Evolutionary conservation across 371 early-diverging fungal species (phyloP), one percentile per base, ranked within the genome.

Genomic region (Syncephalastrum racemosum): DNA sequence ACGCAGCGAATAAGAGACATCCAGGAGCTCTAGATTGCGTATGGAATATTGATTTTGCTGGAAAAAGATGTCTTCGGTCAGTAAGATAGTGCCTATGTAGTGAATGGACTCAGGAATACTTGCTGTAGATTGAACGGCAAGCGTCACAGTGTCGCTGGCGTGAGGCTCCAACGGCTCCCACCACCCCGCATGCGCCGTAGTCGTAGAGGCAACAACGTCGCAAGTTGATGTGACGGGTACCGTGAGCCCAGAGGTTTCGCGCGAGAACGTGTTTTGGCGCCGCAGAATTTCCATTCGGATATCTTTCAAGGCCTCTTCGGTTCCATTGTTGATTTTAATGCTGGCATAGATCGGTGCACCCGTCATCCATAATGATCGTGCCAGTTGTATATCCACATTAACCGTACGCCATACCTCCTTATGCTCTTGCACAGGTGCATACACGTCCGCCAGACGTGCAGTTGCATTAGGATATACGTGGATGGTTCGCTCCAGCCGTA

Each of bases 291-390:
- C 61, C 12, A 75, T n/a, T 27, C 65, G 64, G 43, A 71, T 54
- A 44, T 68, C 60, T 4, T 43, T 41, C 2, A 62, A 44, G 23
- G 41, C 50, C 4, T 56, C 47, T n/a, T 49, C 42, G 13, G 62
- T 63, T n/a, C 16, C 15, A 23, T 70, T 67, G 12, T 60, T 25
- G 14, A 62, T 50, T 16, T 63, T 59, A n/a, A 73, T 42, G 1
- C 44, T 27, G 3, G 64, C 45, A 53, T 71, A 69, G 31, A 75
- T 66, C 3, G 67, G 63, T 4, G 69, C 39, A 1, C 68, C 71
- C 2, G 75, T 48, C n/a, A 69, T 59, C 75, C 75, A 75, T 2
- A 75, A 44, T 10, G 59, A 46, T 2, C 67, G 62, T 1, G 65
- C 53, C 16, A 75, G 23, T 4, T 52, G 49, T 6, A 65, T 19